Percentiles rank a stretch among this genome's conserved stretches.
Conservation (phyloP, 768 basidiomycete genomes). For the Kwoniella dendrophila region DNA sequence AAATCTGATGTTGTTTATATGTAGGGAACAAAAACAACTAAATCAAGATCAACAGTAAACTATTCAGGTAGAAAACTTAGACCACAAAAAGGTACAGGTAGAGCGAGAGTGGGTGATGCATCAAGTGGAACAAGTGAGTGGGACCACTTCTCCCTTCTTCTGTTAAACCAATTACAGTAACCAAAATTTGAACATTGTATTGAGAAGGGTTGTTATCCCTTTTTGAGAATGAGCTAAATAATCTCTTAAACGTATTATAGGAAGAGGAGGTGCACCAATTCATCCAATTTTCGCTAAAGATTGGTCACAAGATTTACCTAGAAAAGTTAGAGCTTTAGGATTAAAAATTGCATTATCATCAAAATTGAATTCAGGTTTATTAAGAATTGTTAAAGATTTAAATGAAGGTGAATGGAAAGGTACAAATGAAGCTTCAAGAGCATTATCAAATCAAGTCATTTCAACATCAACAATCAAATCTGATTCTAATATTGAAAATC, state of each 20-base stretch:
- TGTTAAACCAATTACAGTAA: not conserved
- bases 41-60: conserved; percentile 84
- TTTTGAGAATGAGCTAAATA: no score
- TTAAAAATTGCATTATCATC: conserved; percentile 85
- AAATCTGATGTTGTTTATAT: not conserved
- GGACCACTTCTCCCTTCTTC: not conserved
- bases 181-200: no score
- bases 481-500: not conserved
- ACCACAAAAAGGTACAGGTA: conserved; percentile 87
- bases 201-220: no score
- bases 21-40: conserved; percentile 80
- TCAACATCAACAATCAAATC: not conserved
- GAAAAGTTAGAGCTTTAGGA: conserved; percentile 90
- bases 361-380: conserved; percentile 71
- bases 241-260: conserved; percentile 59
- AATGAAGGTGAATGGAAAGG: conserved; percentile 47
- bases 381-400: conserved; percentile 68
- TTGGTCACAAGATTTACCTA: conserved; percentile 86
- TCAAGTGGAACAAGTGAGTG: conserved; percentile 59
- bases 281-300: conserved; percentile 90
- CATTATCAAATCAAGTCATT: conserved; percentile 60
- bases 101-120: conserved; percentile 83
- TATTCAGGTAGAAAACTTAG: conserved; percentile 88
- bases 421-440: conserved; percentile 66
- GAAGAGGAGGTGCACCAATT: conserved; percentile 83